Conservation (phyloP, 2,329 filamentous ascomycete genomes). For the Penicillium occitanis region DNA sequence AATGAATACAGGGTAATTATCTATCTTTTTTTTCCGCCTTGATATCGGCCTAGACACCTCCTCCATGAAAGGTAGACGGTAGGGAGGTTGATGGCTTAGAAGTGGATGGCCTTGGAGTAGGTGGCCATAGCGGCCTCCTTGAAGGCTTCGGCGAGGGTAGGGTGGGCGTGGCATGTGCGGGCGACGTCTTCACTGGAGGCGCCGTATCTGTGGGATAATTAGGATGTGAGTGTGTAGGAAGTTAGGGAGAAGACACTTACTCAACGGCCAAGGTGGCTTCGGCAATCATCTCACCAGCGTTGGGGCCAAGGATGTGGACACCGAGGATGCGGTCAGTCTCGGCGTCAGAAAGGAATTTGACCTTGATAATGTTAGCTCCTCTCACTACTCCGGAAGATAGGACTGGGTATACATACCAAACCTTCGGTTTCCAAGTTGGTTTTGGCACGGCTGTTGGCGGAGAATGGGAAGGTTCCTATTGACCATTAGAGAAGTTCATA, state of each 20-base stretch:
- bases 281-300: conserved; percentile 98
- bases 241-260: conserved; percentile 25
- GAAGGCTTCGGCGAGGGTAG: conserved; percentile 93
- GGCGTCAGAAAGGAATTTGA: conserved; percentile 95
- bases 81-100: conserved; percentile 52
- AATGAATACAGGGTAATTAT: conserved; percentile 30
- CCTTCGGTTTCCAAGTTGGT: conserved; percentile 96
- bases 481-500: neutral
- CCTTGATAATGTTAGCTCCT: conserved; percentile 38
- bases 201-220: conserved; percentile 62
- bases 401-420: conserved; percentile 41
- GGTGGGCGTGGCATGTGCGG: conserved; percentile 94
- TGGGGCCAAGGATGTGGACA: conserved; percentile 93
- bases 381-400: neutral
- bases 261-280: conserved; percentile 93
- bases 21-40: neutral
- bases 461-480: conserved; percentile 92
- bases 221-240: neutral
- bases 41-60: neutral
- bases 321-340: conserved; percentile 95
- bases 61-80: no score
- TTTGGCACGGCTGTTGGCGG: conserved; percentile 97
- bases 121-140: conserved; percentile 99
- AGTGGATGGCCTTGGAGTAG: conserved; percentile 93
- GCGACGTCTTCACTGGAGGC: conserved; percentile 93